These are phyloP conservation scores for Darksidea phi DNA, from an alignment of 495 filamentous ascomycete genomes.

Conservation along the genomic window DNA sequence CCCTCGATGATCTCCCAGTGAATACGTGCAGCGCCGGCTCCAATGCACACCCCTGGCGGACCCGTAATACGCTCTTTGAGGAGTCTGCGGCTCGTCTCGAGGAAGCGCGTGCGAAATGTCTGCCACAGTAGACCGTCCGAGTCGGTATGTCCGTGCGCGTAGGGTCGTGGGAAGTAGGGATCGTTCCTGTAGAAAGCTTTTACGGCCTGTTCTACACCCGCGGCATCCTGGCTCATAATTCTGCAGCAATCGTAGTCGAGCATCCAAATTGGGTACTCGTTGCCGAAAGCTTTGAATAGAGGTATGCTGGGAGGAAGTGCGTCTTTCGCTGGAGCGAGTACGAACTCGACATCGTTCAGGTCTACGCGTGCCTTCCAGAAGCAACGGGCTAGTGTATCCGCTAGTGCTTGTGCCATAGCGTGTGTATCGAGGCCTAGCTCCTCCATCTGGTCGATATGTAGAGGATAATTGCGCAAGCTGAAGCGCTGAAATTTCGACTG, in stretches of 20 bases:
- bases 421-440: slow-evolving; percentile 39
- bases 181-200: slow-evolving; percentile 34
- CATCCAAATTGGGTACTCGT: slow-evolving; percentile 24
- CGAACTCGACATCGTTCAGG: slow-evolving; percentile 54
- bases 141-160: neutral
- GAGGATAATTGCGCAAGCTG: slow-evolving; percentile 50
- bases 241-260: slow-evolving; percentile 34
- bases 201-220: slow-evolving; percentile 25
- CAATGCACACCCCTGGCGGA: neutral
- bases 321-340: slow-evolving; percentile 41
- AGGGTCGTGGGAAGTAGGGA: slow-evolving; percentile 33
- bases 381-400: slow-evolving; percentile 48
- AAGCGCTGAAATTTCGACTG: slow-evolving; percentile 36
- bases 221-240: slow-evolving; percentile 22
- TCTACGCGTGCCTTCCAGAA: slow-evolving; percentile 50
- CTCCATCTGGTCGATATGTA: slow-evolving; percentile 53
- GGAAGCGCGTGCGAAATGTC: neutral
- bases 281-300: neutral
- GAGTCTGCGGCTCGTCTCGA: neutral
- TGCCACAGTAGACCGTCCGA: neutral
- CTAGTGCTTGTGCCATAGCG: slow-evolving; percentile 43
- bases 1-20: no score
- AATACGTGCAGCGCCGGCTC: no score
- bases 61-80: neutral
- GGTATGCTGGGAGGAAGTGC: no score